Evolutionary conservation across 345 rosid genomes (phyloP).

Genomic region (Eucalyptus victrix): DNA sequence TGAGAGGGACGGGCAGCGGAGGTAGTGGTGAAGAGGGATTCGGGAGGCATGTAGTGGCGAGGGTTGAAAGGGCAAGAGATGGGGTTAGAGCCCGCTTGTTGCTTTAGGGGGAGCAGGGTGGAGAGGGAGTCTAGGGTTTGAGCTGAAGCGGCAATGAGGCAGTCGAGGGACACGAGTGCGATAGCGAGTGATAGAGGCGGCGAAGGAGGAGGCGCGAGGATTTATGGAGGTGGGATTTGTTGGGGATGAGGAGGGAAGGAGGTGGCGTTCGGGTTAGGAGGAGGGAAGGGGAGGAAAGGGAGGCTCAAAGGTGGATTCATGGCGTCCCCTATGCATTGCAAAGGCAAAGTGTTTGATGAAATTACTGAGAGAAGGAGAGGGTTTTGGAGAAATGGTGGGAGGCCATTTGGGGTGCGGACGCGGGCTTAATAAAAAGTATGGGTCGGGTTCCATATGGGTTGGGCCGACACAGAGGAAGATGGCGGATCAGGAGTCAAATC

Average conservation of each 20-base stretch:
- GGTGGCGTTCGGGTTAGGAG: slow-evolving; percentile 7
- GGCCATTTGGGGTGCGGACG: background rate
- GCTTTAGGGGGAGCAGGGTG: slow-evolving; percentile 4
- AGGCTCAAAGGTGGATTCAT: background rate
- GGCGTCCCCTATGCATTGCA: background rate
- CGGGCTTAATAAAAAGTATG: background rate
- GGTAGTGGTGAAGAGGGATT: slow-evolving; percentile 61
- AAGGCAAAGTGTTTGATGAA: background rate
- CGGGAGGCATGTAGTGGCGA: slow-evolving; percentile 58
- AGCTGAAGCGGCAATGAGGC: slow-evolving; percentile 23
- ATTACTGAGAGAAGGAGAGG: background rate
- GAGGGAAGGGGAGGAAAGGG: background rate
- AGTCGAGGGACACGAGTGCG: slow-evolving; percentile 25
- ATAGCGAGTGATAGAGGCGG: slow-evolving; percentile 7
- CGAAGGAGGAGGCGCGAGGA: background rate
- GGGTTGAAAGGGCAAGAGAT: slow-evolving; percentile 41
- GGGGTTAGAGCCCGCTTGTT: too few relatives aligned
- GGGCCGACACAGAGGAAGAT: too few relatives aligned
- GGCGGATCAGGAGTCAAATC: too few relatives aligned
- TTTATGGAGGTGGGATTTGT: background rate
- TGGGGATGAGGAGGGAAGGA: background rate
- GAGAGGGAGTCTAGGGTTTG: slow-evolving; percentile 11
- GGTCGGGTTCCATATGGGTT: background rate
- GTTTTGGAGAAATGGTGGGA: background rate
- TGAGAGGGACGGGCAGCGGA: slow-evolving; percentile 45